Evolutionary conservation across 2,329 filamentous ascomycete genomes (phyloP).

Genomic region (Ophiosphaerella narmari): DNA sequence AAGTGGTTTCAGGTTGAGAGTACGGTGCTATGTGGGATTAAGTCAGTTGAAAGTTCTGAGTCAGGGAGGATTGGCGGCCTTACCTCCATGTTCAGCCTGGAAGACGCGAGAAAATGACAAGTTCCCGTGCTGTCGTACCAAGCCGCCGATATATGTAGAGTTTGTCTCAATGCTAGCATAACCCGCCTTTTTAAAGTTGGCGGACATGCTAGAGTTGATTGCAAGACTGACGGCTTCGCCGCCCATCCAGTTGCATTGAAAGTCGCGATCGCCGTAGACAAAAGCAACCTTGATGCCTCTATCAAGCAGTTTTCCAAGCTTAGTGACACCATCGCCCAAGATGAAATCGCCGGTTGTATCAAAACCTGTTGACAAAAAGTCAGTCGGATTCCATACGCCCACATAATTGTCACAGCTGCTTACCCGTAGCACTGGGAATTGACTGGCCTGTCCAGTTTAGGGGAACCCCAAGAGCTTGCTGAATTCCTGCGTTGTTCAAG

Average conservation of each 20-base stretch:
- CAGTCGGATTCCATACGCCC: too few species aligned
- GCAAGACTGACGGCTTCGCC: constrained; percentile 68
- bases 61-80: constrained; percentile 34
- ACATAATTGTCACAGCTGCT: too few species aligned
- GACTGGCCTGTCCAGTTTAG: constrained; percentile 53
- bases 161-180: constrained; percentile 74
- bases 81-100: constrained; percentile 55
- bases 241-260: constrained; percentile 59
- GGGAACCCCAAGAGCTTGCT: constrained; percentile 61
- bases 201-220: constrained; percentile 55
- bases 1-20: constrained; percentile 47
- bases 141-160: constrained; percentile 67
- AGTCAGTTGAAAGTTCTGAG: constrained; percentile 35
- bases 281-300: constrained; percentile 23
- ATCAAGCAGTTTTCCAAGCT: constrained; percentile 51
- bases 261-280: constrained; percentile 15
- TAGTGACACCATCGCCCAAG: constrained; percentile 53
- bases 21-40: constrained; percentile 26
- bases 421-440: neutral
- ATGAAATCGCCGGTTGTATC: constrained; percentile 56
- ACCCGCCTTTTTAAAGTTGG: constrained; percentile 65
- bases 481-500: constrained; percentile 59
- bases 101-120: constrained; percentile 54
- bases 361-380: constrained; percentile 1
- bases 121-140: constrained; percentile 74